A percentile compares a stretch with the other conserved stretches of the same genome.
Evolutionary conservation across 495 filamentous ascomycete species (phyloP).

Genomic region (Oidiodendron maius): DNA sequence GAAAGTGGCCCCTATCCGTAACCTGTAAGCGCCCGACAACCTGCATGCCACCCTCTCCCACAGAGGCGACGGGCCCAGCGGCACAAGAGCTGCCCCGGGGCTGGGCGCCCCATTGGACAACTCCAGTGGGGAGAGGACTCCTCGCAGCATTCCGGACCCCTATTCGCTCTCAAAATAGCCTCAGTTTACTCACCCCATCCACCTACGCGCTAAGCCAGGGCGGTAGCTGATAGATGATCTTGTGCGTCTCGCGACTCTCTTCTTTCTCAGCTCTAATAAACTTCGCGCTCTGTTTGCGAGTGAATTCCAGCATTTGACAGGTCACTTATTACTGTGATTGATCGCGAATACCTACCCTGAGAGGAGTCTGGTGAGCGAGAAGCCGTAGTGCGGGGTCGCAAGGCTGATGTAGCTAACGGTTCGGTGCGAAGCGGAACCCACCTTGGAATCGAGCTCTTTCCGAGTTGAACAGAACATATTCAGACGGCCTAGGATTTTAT

Average conservation of each 20-base stretch:
- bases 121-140: too few relatives aligned
- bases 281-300: not conserved
- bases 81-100: not conserved
- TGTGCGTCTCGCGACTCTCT: not conserved
- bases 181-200: slow-evolving; percentile 8
- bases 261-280: not conserved
- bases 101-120: slow-evolving; percentile 8
- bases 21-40: too few relatives aligned
- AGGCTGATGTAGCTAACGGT: slow-evolving; percentile 5
- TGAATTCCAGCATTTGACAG: too few relatives aligned
- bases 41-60: too few relatives aligned
- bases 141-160: slow-evolving; percentile 3
- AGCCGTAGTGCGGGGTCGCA: slow-evolving; percentile 10
- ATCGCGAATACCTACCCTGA: too few relatives aligned
- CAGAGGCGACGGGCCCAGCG: too few relatives aligned
- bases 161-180: slow-evolving; percentile 18
- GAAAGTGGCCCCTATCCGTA: too few relatives aligned
- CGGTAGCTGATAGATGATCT: slow-evolving; percentile 4
- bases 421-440: slow-evolving; percentile 2
- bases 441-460: not conserved
- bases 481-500: not conserved
- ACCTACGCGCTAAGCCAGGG: slow-evolving; percentile 10
- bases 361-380: not conserved
- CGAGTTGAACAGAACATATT: slow-evolving; percentile 11
- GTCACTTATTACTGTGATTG: too few relatives aligned